These are phyloP conservation scores for Rhinocladiella mackenziei DNA, from an alignment of 2,329 filamentous ascomycete genomes.

Conservation along the genomic window DNA sequence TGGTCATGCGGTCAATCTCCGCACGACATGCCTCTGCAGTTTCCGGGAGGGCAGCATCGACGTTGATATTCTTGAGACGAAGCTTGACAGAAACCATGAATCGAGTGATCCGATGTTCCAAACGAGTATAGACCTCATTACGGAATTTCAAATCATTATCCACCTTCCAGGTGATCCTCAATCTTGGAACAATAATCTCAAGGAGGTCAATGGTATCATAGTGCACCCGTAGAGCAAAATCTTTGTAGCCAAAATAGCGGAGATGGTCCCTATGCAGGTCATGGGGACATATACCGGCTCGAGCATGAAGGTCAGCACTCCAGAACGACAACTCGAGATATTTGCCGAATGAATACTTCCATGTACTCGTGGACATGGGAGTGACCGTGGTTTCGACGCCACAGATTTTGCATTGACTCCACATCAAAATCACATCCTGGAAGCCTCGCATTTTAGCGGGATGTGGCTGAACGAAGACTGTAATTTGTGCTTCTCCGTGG, in stretches of 20 bases:
- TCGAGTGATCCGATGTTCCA: slow-evolving; percentile 74
- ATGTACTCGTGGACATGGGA: slow-evolving; percentile 88
- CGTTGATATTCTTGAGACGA: slow-evolving; percentile 80
- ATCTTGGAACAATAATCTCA: slow-evolving; percentile 87
- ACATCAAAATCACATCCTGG: slow-evolving; percentile 84
- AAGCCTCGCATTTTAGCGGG: slow-evolving; percentile 61
- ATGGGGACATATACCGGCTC: slow-evolving; percentile 76
- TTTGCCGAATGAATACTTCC: slow-evolving; percentile 98
- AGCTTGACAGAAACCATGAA: slow-evolving; percentile 86
- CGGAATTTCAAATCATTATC: slow-evolving; percentile 88
- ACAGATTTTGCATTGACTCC: slow-evolving; percentile 93
- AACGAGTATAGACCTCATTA: slow-evolving; percentile 80
- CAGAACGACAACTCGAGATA: slow-evolving; percentile 97
- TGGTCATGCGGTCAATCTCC: slow-evolving; percentile 73
- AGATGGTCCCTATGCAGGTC: slow-evolving; percentile 91
- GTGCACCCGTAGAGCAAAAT: slow-evolving; percentile 81
- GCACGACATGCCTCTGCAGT: slow-evolving; percentile 76
- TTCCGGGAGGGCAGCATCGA: slow-evolving; percentile 84
- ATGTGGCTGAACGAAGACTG: slow-evolving; percentile 78
- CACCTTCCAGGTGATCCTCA: slow-evolving; percentile 94
- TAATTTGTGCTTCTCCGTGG: slow-evolving; percentile 89
- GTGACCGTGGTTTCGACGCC: slow-evolving; percentile 84
- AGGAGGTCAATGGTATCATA: slow-evolving; percentile 90
- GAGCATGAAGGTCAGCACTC: slow-evolving; percentile 73
- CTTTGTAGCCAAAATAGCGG: slow-evolving; percentile 84